These are phyloP conservation scores for Ophiocordyceps robertsii DNA, from an alignment of 2,329 filamentous ascomycete genomes.

Conservation along the genomic window DNA sequence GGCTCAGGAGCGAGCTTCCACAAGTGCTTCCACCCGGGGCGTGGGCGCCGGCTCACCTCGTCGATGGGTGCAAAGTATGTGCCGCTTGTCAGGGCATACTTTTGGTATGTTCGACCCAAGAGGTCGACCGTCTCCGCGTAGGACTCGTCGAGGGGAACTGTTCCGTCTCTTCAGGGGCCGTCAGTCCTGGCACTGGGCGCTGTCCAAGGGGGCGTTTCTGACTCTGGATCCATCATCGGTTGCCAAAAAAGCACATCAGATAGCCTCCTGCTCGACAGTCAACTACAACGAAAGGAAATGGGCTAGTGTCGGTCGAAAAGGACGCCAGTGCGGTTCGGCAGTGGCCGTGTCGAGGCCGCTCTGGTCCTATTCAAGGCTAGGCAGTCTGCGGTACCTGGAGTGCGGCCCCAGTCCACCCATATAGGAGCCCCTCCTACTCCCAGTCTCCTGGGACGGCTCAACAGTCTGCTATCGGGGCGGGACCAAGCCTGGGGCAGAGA, in stretches of 20 bases:
- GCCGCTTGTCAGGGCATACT: slow-evolving; percentile 48
- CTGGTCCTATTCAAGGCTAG: slow-evolving; percentile 5
- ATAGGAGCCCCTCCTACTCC: slow-evolving; percentile 14
- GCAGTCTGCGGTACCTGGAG: slow-evolving; percentile 17
- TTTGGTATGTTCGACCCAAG: slow-evolving; percentile 53
- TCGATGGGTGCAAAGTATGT: slow-evolving; percentile 59
- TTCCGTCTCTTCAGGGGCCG: slow-evolving; percentile 27
- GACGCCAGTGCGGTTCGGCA: not conserved
- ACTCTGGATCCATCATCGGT: slow-evolving; percentile 17
- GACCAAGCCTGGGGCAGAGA: not conserved
- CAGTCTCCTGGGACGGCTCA: slow-evolving; percentile 2
- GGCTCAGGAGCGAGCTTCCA: not conserved
- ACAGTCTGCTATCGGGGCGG: not conserved
- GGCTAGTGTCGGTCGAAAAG: not conserved
- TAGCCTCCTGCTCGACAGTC: not conserved
- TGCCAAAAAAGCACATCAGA: not conserved
- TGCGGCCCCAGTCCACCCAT: slow-evolving; percentile 17
- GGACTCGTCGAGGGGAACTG: slow-evolving; percentile 39
- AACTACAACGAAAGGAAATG: not conserved
- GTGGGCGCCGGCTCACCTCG: slow-evolving; percentile 39
- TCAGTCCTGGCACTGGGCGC: slow-evolving; percentile 9
- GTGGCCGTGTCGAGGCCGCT: not conserved
- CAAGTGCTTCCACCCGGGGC: not conserved
- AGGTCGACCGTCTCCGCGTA: slow-evolving; percentile 46
- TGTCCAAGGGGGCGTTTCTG: slow-evolving; percentile 7